These are phyloP conservation scores for Fonsecaea monophora DNA, from an alignment of 2,329 filamentous ascomycete genomes.

Conservation along the genomic window DNA sequence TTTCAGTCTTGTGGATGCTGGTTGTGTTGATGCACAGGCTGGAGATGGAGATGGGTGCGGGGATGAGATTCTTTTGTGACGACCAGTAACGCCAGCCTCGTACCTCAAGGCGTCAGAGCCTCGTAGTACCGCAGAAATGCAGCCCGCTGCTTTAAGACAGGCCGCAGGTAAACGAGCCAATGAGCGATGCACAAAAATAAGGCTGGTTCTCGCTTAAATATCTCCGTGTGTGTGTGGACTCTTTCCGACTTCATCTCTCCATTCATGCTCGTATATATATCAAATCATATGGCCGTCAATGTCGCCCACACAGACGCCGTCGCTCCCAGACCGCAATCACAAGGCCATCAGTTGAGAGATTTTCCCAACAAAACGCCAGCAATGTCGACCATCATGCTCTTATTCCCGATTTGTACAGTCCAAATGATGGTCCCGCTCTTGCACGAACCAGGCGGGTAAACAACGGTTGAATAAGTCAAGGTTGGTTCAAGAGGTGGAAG, in stretches of 20 bases:
- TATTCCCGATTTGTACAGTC: background rate
- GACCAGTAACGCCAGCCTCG: background rate
- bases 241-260: constrained; percentile 8
- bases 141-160: constrained; percentile 1
- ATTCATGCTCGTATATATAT: background rate
- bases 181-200: background rate
- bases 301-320: background rate
- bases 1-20: background rate
- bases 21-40: constrained; percentile 3
- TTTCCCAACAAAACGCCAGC: background rate
- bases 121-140: background rate
- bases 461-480: background rate
- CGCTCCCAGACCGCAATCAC: background rate
- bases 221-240: background rate
- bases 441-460: background rate
- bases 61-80: background rate
- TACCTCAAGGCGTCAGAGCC: background rate
- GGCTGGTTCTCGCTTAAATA: background rate
- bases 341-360: background rate
- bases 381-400: background rate
- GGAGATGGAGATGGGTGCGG: constrained; percentile 7
- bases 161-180: constrained; percentile 7
- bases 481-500: background rate
- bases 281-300: background rate
- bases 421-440: background rate